These are phyloP conservation scores for Allium sativum DNA, from an alignment of 106 monocot species.

Conservation along the genomic window DNA sequence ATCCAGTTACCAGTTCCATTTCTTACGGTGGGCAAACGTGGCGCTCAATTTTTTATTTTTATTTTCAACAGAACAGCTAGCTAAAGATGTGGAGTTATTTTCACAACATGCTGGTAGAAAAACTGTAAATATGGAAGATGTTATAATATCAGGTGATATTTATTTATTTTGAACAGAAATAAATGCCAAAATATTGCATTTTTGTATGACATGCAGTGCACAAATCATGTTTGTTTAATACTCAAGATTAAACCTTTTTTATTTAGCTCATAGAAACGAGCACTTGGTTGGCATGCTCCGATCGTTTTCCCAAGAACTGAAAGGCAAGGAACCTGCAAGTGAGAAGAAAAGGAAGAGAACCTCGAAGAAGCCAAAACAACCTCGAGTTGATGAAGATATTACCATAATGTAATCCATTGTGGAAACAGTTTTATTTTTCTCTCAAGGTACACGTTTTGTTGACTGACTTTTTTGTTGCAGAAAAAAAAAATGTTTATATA, in stretches of 20 bases:
- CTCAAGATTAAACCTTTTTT: not conserved
- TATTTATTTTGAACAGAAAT: not conserved
- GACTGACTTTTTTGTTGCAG: too few species aligned
- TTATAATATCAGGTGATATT: constrained; percentile 56
- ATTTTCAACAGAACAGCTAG: constrained; percentile 44
- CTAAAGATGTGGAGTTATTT: constrained; percentile 72
- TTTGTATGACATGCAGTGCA: not conserved
- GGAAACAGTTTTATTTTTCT: too few species aligned
- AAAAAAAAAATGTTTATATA: too few species aligned
- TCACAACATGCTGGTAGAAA: constrained; percentile 83
- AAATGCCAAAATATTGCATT: not conserved
- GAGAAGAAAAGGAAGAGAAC: constrained; percentile 70
- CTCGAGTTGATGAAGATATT: constrained; percentile 8
- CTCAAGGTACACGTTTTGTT: too few species aligned
- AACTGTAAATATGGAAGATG: constrained; percentile 81
- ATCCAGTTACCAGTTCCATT: too few species aligned
- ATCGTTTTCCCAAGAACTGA: constrained; percentile 57
- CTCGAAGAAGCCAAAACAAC: constrained; percentile 19
- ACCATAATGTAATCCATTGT: not conserved
- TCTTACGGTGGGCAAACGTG: too few species aligned
- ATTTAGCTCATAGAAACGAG: constrained; percentile 84
- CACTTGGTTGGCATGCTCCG: constrained; percentile 48
- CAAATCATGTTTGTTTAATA: not conserved
- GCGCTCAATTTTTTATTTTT: too few species aligned
- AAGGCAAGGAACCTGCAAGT: constrained; percentile 52